A percentile compares a stretch with the other conserved stretches of the same genome.
These are phyloP conservation scores for Skeletonema tropicum DNA, from an alignment of 108 stramenopile species.

Conservation along the genomic window DNA sequence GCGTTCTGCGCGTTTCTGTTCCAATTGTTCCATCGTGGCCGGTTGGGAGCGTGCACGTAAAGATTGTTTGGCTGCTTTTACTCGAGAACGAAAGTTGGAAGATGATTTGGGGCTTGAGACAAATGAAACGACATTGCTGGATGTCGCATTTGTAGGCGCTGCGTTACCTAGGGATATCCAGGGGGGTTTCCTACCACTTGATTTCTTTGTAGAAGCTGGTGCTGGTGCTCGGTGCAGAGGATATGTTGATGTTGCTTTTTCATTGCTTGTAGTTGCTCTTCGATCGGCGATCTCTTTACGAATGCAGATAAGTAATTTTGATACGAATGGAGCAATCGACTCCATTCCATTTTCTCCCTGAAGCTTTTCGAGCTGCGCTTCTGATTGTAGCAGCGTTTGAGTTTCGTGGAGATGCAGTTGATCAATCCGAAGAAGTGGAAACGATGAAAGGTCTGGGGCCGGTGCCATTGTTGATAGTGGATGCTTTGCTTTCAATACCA, in stretches of 20 bases:
- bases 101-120: constrained; percentile 27
- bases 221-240: background rate
- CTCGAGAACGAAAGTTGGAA: constrained; percentile 39
- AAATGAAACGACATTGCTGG: constrained; percentile 10
- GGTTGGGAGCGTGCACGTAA: constrained; percentile 28
- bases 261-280: constrained; percentile 1
- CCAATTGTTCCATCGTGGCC: constrained; percentile 1
- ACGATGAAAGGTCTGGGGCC: constrained; percentile 39
- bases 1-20: constrained; percentile 23
- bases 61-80: constrained; percentile 33
- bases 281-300: constrained; percentile 21
- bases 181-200: background rate
- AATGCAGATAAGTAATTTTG: constrained; percentile 25
- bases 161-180: background rate
- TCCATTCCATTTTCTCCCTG: constrained; percentile 6
- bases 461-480: background rate
- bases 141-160: background rate
- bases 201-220: background rate
- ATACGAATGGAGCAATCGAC: constrained; percentile 26
- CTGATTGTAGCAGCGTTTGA: constrained; percentile 31
- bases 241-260: background rate
- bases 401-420: constrained; percentile 27
- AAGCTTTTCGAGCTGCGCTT: constrained; percentile 20
- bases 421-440: constrained; percentile 50
- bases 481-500: no score